Evolutionary conservation across 2,329 filamentous ascomycete genomes (phyloP).

Genomic region (Aspergillus hiratsukae): DNA sequence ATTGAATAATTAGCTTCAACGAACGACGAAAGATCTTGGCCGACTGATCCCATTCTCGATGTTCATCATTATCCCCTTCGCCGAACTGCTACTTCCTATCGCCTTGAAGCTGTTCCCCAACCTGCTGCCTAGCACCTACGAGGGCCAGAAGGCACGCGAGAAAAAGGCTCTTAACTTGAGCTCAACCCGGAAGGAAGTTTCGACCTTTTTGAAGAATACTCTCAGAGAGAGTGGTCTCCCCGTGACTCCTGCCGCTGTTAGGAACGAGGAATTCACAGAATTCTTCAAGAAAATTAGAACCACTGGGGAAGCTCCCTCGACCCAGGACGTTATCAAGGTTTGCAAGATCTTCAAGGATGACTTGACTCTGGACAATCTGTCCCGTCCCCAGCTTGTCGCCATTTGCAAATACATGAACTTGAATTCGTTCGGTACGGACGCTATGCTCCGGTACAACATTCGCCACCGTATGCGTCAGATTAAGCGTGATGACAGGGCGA

Average conservation of each 20-base stretch:
- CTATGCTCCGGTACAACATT: constrained; percentile 95
- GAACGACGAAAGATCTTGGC: constrained; percentile 89
- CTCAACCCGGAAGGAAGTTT: constrained; percentile 88
- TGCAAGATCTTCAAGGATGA: constrained; percentile 99
- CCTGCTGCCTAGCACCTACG: constrained; percentile 93
- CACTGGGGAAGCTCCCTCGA: constrained; percentile 83
- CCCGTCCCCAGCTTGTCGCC: constrained; percentile 87
- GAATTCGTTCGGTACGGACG: constrained; percentile 93
- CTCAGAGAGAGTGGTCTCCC: constrained; percentile 91
- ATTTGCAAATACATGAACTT: constrained; percentile 99
- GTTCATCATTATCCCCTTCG: constrained; percentile 95
- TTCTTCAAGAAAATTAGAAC: constrained; percentile 96
- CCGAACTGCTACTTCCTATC: constrained; percentile 84
- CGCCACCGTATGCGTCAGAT: constrained; percentile 98
- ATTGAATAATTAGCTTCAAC: constrained; percentile 55
- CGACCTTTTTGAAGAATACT: constrained; percentile 80
- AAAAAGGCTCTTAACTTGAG: constrained; percentile 77
- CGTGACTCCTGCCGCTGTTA: constrained; percentile 74
- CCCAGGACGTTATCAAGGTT: constrained; percentile 92
- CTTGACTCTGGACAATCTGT: constrained; percentile 92
- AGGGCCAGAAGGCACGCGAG: constrained; percentile 86
- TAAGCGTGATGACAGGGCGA: constrained; percentile 94
- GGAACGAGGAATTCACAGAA: constrained; percentile 88
- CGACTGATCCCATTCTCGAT: constrained; percentile 93
- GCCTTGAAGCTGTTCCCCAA: constrained; percentile 96